Base-by-base conservation (phyloP, 192 early-diverging fungal genomes). In the Umbelopsis sp. region DNA sequence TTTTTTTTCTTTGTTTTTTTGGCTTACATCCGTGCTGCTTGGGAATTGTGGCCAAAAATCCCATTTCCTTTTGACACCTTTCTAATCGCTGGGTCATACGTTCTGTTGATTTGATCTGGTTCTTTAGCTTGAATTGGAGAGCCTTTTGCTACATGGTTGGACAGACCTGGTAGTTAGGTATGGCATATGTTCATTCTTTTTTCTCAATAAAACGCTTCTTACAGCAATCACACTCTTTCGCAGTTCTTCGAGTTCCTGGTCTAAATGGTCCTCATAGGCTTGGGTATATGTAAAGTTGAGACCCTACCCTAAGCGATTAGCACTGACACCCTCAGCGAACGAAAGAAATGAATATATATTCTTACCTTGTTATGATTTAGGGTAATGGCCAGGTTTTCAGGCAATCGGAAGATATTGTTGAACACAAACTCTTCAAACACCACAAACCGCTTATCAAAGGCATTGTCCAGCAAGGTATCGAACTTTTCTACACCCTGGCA, bases 51-150 rank as follows among this genome's bases (percentile, higher is more conserved):
- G 56, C 20, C 10, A 70, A 45, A 20, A 49, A 53, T 36, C 45
- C 68, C 25, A 52, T 38, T 52, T 53, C 66, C 24, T 45, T 74
- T 41, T 66, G 17, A 45, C 22, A 69, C 66, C 17, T 68, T 51
- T 53, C 87, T 16, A 41, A 87, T 52, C 8, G 66, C 71, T 2
- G 73, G 41, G 6, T 68, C 73, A 68, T 85, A 68, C 38, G 84
- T 53, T 25, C 78, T 76, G 14, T 71, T 71, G 41, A 76, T 69
- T 6, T 86, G 4, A 62, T 62, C 26, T 62, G 56, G 29, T 31
- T 62, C 17, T 29, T 62, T 12, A 62, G 29, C 17, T 62, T 62
- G 4, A 62, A 62, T 20, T 26, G 9, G 5, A 62, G 29, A 20
- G 56, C 56, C 31, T 62, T 62, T 62, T 90, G 34, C 86, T 22